These are phyloP conservation scores for Vitellaria paradoxa DNA, from an alignment of 179 eudicot genomes.

Conservation along the genomic window DNA sequence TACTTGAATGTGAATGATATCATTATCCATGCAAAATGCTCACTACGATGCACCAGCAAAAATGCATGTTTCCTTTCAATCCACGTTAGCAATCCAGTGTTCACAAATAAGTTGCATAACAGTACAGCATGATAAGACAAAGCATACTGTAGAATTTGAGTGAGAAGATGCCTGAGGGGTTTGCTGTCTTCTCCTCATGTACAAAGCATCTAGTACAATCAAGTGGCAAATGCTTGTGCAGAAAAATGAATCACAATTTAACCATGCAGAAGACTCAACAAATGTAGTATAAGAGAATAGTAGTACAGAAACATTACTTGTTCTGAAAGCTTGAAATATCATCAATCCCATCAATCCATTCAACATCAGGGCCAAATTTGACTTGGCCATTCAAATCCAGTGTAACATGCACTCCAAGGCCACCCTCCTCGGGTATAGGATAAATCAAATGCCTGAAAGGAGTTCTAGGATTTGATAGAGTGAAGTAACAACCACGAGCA, in stretches of 20 bases:
- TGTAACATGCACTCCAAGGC: slow-evolving; percentile 94
- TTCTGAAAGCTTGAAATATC: slow-evolving; percentile 70
- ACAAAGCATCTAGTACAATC: slow-evolving; percentile 5
- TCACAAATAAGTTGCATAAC: neutral
- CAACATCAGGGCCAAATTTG: slow-evolving; percentile 95
- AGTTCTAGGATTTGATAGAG: slow-evolving; percentile 56
- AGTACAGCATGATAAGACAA: neutral
- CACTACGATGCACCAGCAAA: neutral
- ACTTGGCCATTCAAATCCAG: slow-evolving; percentile 79
- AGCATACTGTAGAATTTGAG: neutral
- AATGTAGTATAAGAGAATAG: neutral
- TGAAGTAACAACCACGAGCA: slow-evolving; percentile 93
- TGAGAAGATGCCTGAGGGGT: neutral
- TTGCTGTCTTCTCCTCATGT: neutral
- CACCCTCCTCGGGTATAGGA: slow-evolving; percentile 97
- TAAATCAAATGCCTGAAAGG: slow-evolving; percentile 80
- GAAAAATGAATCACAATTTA: neutral
- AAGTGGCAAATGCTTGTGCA: neutral
- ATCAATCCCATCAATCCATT: slow-evolving; percentile 68
- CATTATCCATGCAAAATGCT: neutral
- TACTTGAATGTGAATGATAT: neutral
- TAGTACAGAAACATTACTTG: slow-evolving; percentile 35
- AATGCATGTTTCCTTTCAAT: neutral
- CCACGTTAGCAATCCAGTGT: neutral
- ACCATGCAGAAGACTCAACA: neutral